phyloP scores from a whole-genome alignment of 1,284 basidiomycete genomes.

The Serendipita sp. region DNA sequence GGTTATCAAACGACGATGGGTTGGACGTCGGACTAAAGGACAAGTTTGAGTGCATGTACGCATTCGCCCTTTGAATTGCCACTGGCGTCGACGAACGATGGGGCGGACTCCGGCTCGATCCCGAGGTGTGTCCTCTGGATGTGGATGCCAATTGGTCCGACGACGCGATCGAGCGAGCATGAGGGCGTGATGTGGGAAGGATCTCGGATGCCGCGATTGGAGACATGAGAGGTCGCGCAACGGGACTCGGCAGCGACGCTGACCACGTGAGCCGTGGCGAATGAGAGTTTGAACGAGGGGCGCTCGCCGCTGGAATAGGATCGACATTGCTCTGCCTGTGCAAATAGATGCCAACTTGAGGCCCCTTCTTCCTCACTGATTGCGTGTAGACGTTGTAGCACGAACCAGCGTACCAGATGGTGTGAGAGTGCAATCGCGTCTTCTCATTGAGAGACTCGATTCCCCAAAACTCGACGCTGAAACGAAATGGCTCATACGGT shows the following conservation, averaged over 20 bases:
- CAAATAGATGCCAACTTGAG: constrained; percentile 79
- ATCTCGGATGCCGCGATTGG: no score
- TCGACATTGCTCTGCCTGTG: constrained; percentile 72
- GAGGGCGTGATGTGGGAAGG: background rate
- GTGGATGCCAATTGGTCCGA: background rate
- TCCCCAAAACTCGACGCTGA: constrained; percentile 85
- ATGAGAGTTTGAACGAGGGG: constrained; percentile 14
- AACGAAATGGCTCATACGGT: constrained; percentile 59
- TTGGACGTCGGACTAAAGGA: constrained; percentile 5
- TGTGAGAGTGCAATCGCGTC: constrained; percentile 59
- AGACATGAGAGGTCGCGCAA: no score
- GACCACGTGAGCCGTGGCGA: no score
- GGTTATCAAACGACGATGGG: constrained; percentile 5
- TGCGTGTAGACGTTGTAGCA: constrained; percentile 82
- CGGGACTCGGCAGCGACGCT: no score
- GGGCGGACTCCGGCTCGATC: background rate
- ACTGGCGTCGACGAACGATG: constrained; percentile 1
- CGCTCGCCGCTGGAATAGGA: constrained; percentile 35
- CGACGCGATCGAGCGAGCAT: background rate
- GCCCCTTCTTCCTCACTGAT: constrained; percentile 52
- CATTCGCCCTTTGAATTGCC: background rate
- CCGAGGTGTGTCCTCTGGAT: background rate
- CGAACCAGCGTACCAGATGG: constrained; percentile 67
- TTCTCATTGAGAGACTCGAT: constrained; percentile 73
- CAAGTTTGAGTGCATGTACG: background rate